phyloP scores from a whole-genome alignment of 305 asterid genomes.

The Solanum hybrid region DNA sequence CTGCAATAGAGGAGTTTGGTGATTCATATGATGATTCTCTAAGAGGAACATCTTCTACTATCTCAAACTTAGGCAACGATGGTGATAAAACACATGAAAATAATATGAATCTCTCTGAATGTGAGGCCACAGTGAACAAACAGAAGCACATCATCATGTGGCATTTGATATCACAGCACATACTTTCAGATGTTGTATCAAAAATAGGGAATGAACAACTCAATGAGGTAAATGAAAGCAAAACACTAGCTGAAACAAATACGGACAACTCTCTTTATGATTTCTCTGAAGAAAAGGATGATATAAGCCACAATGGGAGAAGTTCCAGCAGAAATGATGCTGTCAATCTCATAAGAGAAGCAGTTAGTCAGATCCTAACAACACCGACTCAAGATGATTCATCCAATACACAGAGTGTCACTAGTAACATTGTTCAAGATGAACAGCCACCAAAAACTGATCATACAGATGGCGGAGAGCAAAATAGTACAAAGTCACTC shows the following conservation, averaged over 20 bases:
- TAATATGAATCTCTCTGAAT: neutral
- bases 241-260: neutral
- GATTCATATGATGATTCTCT: neutral
- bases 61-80: neutral
- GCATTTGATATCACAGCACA: conserved; percentile 83
- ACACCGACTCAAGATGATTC: conserved; percentile 49
- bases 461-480: conserved; percentile 3
- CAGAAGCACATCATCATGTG: conserved; percentile 54
- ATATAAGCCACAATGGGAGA: conserved; percentile 9
- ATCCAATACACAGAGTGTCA: conserved; percentile 33
- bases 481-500: neutral
- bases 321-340: conserved; percentile 59
- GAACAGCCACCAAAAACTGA: conserved; percentile 22
- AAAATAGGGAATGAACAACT: conserved; percentile 56
- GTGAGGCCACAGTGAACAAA: conserved; percentile 17
- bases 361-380: conserved; percentile 64
- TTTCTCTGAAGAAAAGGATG: neutral
- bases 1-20: neutral
- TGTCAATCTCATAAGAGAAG: conserved; percentile 67
- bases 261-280: neutral
- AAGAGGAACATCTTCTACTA: neutral
- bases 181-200: conserved; percentile 54
- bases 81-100: neutral
- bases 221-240: conserved; percentile 30
- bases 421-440: conserved; percentile 26